These are phyloP conservation scores for Ceratocystiopsis sp. DNA, from an alignment of 2,329 filamentous ascomycete species.

Conservation along the genomic window DNA sequence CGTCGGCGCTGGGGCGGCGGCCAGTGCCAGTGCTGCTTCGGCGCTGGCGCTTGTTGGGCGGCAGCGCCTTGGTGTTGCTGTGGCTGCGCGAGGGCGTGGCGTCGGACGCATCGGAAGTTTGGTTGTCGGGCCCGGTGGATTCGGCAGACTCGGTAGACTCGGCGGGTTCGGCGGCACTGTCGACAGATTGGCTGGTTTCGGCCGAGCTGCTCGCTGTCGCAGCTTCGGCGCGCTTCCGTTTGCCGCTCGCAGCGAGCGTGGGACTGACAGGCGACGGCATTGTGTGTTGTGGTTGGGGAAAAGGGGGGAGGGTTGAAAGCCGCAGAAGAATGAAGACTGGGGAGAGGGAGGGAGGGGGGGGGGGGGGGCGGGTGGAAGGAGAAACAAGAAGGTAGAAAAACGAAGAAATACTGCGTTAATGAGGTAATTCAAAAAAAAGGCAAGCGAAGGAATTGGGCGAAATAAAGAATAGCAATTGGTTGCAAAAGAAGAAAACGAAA, in stretches of 20 bases:
- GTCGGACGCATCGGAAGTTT: neutral
- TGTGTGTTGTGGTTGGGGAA: neutral
- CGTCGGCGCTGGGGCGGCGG: constrained; percentile 22
- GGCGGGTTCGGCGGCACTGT: neutral
- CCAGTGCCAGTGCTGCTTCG: constrained; percentile 38
- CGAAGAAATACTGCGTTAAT: neutral
- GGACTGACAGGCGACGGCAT: constrained; percentile 1
- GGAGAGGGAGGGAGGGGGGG: neutral
- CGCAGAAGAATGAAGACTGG: neutral
- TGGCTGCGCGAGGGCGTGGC: constrained; percentile 1
- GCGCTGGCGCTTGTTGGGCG: constrained; percentile 61
- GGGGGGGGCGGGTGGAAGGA: neutral
- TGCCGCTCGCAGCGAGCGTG: constrained; percentile 5
- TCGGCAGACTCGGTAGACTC: neutral
- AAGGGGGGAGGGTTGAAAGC: neutral
- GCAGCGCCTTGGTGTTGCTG: constrained; percentile 23
- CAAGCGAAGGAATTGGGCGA: neutral
- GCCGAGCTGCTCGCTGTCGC: neutral
- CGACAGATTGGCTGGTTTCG: too few species aligned
- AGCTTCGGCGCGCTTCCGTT: constrained; percentile 7
- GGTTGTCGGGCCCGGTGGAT: neutral
- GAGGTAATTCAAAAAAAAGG: neutral
- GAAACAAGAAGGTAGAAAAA: neutral
- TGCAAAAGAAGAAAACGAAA: neutral
- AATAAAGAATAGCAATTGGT: neutral